These are phyloP conservation scores for Baeospora myosura DNA, from an alignment of 1,284 basidiomycete genomes.

Conservation along the genomic window DNA sequence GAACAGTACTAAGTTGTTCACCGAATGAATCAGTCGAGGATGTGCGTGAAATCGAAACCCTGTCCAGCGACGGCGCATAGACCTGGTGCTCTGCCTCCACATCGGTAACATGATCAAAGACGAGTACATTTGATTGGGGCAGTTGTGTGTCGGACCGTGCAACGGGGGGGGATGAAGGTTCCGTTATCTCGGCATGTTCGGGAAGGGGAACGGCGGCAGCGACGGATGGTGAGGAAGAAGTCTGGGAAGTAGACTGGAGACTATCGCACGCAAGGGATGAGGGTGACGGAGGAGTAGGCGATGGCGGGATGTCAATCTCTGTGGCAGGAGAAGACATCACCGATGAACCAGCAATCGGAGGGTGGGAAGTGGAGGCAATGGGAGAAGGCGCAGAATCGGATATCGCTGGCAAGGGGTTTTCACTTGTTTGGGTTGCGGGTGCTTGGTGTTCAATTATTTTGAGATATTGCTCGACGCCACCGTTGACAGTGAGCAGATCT, in stretches of 20 bases:
- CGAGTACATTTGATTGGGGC: not conserved
- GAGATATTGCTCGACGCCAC: slow-evolving; percentile 60
- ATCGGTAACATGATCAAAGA: slow-evolving; percentile 2
- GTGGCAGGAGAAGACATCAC: not conserved
- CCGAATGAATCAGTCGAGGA: slow-evolving; percentile 56
- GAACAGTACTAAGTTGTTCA: slow-evolving; percentile 33
- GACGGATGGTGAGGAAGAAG: slow-evolving; percentile 11
- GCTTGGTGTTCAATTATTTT: slow-evolving; percentile 42
- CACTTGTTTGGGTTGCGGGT: not conserved
- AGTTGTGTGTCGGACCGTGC: not conserved
- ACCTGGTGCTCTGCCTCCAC: not conserved
- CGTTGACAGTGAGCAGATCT: slow-evolving; percentile 52
- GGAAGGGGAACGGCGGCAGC: not conserved
- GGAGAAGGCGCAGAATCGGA: slow-evolving; percentile 4
- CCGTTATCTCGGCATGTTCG: not conserved
- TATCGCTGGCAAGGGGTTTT: not conserved
- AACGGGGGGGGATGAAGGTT: not conserved
- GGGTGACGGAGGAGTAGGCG: slow-evolving; percentile 12
- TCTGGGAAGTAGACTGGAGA: slow-evolving; percentile 9
- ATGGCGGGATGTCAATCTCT: slow-evolving; percentile 4
- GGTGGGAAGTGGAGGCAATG: no score
- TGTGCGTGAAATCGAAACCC: slow-evolving; percentile 29
- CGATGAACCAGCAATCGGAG: no score
- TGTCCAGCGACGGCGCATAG: slow-evolving; percentile 8
- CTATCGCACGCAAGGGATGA: slow-evolving; percentile 8